Base-by-base conservation (phyloP, 2,329 filamentous ascomycete genomes). In the Paraphaeosphaeria sporulosa region DNA sequence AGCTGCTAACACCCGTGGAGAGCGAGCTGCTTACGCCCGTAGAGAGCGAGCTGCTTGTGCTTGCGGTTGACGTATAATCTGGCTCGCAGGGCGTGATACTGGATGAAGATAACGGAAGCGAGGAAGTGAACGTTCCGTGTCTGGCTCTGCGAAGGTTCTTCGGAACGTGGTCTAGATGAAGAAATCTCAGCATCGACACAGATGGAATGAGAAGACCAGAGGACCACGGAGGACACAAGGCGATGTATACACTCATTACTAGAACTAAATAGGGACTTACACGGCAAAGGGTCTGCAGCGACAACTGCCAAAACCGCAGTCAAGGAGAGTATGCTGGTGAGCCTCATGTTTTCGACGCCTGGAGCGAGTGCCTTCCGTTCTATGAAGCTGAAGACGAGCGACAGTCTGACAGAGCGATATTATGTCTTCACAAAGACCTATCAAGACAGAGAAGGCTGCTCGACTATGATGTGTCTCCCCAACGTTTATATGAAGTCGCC, bases 241-340 rank as follows among this genome's bases (percentile, higher is more conserved):
- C 40, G 17, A 17, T 27, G 17, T 19, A 34, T 4, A n/a, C 34
- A 9, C 36, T 36, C 17, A 19, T 27, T n/a, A 7, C 12, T 10
- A 30, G 13, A 19, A 23, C 30, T 30, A 27, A 13, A 8, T 32
- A n/a, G 13, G 12, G 27, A 46, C 52, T 58, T 57, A 62, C 55
- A 58, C 21, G 60, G 55, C 23, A 62, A 30, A 23, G 51, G 46
- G 17, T 62, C 60, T 19, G 60, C 60, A 49, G 32, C n/a, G 25
- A 46, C 42, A 30, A 48, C 9, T 40, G 42, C 51, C 32, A 62
- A 23, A n/a, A 52, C 55, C 32, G 42, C 52, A 36, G 46, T 54
- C 21, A 58, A 27, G 15, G 36, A 53, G 55, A 55, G 12, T 23
- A 59, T 46, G 12, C 34, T 48, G 25, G 30, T 12, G 21, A 56